phyloP scores from a whole-genome alignment of 2,329 filamentous ascomycete species.

The Chrysosporium keratinophilum region DNA sequence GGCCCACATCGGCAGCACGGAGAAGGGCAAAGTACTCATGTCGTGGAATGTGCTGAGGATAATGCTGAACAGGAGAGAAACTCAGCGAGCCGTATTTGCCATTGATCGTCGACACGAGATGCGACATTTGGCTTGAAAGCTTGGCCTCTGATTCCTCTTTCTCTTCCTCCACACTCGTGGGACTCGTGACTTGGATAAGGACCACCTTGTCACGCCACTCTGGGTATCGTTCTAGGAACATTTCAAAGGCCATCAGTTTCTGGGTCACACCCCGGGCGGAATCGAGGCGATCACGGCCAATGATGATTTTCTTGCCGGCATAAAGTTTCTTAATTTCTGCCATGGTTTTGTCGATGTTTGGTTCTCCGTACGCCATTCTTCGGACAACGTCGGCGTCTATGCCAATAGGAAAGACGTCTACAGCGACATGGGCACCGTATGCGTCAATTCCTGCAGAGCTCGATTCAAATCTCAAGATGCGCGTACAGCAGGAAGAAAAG shows the following conservation, averaged over 20 bases:
- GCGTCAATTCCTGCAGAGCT: slow-evolving; percentile 77
- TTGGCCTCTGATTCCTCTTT: slow-evolving; percentile 67
- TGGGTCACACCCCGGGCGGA: slow-evolving; percentile 89
- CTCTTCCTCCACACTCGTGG: slow-evolving; percentile 68
- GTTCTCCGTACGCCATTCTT: slow-evolving; percentile 59
- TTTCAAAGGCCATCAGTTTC: slow-evolving; percentile 88
- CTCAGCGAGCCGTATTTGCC: slow-evolving; percentile 78
- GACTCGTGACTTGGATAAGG: slow-evolving; percentile 87
- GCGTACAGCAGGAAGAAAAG: slow-evolving; percentile 86
- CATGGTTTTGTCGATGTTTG: slow-evolving; percentile 61
- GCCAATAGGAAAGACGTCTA: slow-evolving; percentile 89
- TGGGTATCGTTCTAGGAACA: slow-evolving; percentile 80
- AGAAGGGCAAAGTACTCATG: slow-evolving; percentile 94
- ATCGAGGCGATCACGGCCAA: slow-evolving; percentile 87
- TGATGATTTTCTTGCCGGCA: slow-evolving; percentile 85
- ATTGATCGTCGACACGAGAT: slow-evolving; percentile 84
- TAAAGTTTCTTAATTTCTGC: slow-evolving; percentile 65
- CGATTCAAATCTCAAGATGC: slow-evolving; percentile 81
- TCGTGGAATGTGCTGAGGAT: slow-evolving; percentile 79
- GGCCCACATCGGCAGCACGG: slow-evolving; percentile 75
- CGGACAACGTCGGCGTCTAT: slow-evolving; percentile 79
- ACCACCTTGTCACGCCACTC: slow-evolving; percentile 90
- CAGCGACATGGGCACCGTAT: slow-evolving; percentile 77
- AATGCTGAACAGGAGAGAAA: slow-evolving; percentile 87
- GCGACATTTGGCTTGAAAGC: slow-evolving; percentile 78